phyloP scores from a whole-genome alignment of 805 yeast genomes.

The Lipomyces sp. region DNA sequence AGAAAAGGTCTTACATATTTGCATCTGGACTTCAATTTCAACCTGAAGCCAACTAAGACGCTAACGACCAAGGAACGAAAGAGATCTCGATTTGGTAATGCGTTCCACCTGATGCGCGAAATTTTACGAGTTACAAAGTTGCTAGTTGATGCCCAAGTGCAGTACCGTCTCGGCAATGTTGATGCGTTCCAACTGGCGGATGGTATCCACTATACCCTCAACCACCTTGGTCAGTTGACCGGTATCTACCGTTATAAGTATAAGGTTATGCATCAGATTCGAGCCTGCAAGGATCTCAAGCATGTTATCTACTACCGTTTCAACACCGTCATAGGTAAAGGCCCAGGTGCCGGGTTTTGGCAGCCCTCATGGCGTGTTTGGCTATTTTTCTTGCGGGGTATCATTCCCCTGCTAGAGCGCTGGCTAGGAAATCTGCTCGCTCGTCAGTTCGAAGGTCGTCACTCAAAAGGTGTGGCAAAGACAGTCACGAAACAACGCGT shows the following conservation, averaged over 20 bases:
- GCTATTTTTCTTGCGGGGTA: conserved; percentile 90
- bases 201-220: conserved; percentile 85
- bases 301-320: conserved; percentile 87
- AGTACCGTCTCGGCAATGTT: conserved; percentile 83
- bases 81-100: conserved; percentile 93
- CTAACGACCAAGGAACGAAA: conserved; percentile 95
- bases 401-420: conserved; percentile 85
- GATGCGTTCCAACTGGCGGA: conserved; percentile 96
- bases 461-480: conserved; percentile 87
- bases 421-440: conserved; percentile 93
- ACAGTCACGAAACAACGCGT: conserved; percentile 94
- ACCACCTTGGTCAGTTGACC: conserved; percentile 93
- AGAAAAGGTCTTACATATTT: conserved; percentile 87
- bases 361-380: conserved; percentile 99
- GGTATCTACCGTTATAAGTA: conserved; percentile 97
- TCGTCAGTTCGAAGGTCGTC: conserved; percentile 95
- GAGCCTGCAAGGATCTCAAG: conserved; percentile 93
- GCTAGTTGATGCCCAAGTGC: conserved; percentile 92
- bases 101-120: conserved; percentile 92
- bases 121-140: conserved; percentile 80
- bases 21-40: conserved; percentile 94
- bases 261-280: conserved; percentile 96
- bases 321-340: conserved; percentile 87
- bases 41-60: conserved; percentile 94
- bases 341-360: conserved; percentile 99